Percentiles rank a stretch among this genome's conserved stretches.
These are phyloP conservation scores for Pichia deserticola DNA, from an alignment of 805 yeast species.

Conservation along the genomic window DNA sequence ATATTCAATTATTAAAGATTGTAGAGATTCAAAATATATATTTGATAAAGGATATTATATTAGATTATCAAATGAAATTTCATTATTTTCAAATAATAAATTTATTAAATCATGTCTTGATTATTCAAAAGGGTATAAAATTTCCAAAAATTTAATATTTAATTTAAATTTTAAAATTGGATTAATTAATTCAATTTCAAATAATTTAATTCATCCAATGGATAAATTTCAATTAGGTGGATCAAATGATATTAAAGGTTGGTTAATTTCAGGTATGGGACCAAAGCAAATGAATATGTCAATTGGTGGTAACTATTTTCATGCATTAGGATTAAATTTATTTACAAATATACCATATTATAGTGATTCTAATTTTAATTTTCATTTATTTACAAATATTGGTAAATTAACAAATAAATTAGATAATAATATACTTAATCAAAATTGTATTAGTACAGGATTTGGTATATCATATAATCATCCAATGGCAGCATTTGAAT, in stretches of 20 bases:
- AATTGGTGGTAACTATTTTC: constrained; percentile 46
- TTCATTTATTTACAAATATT: constrained; percentile 41
- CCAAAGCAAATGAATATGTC: constrained; percentile 44
- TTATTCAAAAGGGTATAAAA: constrained; percentile 28
- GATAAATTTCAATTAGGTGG: constrained; percentile 55
- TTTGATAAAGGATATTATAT: constrained; percentile 36
- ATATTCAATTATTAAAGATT: constrained; percentile 35
- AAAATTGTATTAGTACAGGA: constrained; percentile 32
- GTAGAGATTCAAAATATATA: constrained; percentile 36
- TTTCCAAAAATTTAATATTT: constrained; percentile 16
- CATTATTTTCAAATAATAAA: constrained; percentile 22
- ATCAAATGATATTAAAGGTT: constrained; percentile 50
- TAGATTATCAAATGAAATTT: constrained; percentile 24
- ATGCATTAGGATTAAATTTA: constrained; percentile 39
- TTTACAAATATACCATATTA: constrained; percentile 37
- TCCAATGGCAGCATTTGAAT: constrained; percentile 52
- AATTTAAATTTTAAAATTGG: constrained; percentile 23
- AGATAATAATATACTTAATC: constrained; percentile 1
- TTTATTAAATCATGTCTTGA: constrained; percentile 38
- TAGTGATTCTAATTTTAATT: constrained; percentile 38
- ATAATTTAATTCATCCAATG: constrained; percentile 31
- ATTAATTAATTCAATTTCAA: constrained; percentile 14
- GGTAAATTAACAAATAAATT: constrained; percentile 35
- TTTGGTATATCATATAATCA: constrained; percentile 46
- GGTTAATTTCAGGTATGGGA: constrained; percentile 44